These are phyloP conservation scores for Jasminum sambac DNA, from an alignment of 257 asterid species.

Conservation along the genomic window DNA sequence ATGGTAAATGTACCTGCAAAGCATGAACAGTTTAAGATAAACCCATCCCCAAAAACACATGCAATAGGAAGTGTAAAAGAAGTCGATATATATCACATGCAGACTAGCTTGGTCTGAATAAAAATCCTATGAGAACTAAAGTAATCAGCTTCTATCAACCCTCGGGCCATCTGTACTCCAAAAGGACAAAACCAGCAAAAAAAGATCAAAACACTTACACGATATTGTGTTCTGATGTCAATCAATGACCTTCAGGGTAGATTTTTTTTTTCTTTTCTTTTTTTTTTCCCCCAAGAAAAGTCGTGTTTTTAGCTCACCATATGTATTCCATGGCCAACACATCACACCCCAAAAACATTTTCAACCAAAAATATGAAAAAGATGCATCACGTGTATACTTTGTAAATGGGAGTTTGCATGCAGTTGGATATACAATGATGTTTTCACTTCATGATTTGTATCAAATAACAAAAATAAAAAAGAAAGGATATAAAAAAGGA, in stretches of 20 bases:
- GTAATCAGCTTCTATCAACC: background rate
- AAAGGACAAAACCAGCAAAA: background rate
- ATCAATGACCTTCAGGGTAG: background rate
- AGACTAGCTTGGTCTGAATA: constrained; percentile 14
- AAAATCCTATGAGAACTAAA: background rate
- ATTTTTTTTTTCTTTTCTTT: no score
- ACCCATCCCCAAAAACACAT: background rate
- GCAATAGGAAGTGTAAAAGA: constrained; percentile 2
- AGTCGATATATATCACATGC: background rate
- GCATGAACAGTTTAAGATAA: constrained; percentile 17
- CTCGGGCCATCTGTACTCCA: background rate
- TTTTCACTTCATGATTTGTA: background rate
- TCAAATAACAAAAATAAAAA: background rate
- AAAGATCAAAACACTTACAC: background rate
- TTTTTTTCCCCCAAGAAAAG: no score
- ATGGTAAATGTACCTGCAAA: constrained; percentile 88
- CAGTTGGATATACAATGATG: background rate
- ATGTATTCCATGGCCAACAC: background rate
- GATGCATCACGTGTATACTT: background rate
- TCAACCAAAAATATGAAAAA: background rate
- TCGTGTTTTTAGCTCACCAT: background rate
- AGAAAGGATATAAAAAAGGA: background rate
- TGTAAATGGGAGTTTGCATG: background rate
- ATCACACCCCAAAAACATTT: background rate
- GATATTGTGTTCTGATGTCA: background rate